Conservation (phyloP, 768 basidiomycete species). For the Boletus rubroflammeus region DNA sequence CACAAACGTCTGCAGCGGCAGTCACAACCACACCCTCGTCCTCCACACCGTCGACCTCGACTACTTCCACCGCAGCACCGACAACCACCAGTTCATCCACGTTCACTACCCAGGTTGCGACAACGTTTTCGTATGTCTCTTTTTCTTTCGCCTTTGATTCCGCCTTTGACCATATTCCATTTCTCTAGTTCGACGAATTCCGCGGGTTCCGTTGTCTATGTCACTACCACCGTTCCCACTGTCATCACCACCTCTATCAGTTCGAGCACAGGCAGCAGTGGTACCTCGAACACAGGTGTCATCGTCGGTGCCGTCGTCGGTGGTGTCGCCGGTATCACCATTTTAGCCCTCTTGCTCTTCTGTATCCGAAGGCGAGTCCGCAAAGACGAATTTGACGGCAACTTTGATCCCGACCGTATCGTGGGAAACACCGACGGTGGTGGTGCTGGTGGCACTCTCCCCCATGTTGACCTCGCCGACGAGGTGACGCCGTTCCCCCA, state of each 20-base stretch:
- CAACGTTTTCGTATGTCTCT: conserved; percentile 18
- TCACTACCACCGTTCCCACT: conserved; percentile 20
- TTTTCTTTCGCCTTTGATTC: background rate
- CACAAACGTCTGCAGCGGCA: background rate
- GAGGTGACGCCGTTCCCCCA: conserved; percentile 29
- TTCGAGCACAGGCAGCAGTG: background rate
- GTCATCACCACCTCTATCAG: conserved; percentile 13
- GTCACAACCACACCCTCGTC: background rate
- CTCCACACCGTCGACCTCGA: background rate
- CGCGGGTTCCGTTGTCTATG: conserved; percentile 14
- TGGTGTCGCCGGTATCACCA: conserved; percentile 33
- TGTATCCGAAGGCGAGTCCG: conserved; percentile 25
- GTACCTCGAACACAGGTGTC: conserved; percentile 32
- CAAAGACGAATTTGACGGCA: conserved; percentile 45
- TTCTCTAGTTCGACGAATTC: conserved; percentile 21
- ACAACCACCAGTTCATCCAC: background rate
- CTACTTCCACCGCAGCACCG: background rate
- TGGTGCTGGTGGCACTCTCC: conserved; percentile 22
- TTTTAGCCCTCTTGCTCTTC: conserved; percentile 29
- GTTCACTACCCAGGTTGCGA: conserved; percentile 18
- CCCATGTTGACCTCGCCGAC: conserved; percentile 25
- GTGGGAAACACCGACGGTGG: conserved; percentile 18
- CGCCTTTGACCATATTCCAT: background rate
- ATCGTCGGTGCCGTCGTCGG: conserved; percentile 56
- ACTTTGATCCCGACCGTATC: conserved; percentile 48